Percentiles rank a stretch among this genome's conserved stretches.
Evolutionary conservation across 768 basidiomycete species (phyloP).

Genomic region (Tulasnella sp.): DNA sequence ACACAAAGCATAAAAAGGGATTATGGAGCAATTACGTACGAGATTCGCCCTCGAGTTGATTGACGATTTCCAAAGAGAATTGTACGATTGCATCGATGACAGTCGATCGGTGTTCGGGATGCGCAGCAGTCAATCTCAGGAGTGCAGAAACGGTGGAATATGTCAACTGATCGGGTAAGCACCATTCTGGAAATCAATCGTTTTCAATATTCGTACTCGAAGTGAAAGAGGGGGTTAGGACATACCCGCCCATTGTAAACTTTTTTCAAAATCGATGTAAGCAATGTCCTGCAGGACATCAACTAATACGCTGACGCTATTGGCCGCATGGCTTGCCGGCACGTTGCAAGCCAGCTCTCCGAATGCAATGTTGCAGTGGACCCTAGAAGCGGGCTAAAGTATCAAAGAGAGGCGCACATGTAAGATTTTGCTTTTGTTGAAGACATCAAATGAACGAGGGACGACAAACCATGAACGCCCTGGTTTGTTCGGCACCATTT

Average conservation of each 20-base stretch:
- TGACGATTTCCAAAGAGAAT: constrained; percentile 46
- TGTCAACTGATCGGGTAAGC: constrained; percentile 72
- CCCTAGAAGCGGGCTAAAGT: constrained; percentile 61
- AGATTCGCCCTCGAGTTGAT: constrained; percentile 38
- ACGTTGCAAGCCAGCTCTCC: constrained; percentile 62
- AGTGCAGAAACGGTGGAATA: constrained; percentile 67
- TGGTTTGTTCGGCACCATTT: no score
- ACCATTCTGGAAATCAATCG: constrained; percentile 48
- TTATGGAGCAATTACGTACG: constrained; percentile 32
- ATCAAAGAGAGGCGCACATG: no score
- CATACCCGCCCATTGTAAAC: constrained; percentile 68
- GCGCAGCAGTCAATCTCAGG: constrained; percentile 46
- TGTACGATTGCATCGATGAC: constrained; percentile 46
- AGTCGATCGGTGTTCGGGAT: constrained; percentile 36
- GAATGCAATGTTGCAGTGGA: constrained; percentile 73
- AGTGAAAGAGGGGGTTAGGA: not conserved
- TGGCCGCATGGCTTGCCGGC: constrained; percentile 41
- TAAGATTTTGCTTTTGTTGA: no score
- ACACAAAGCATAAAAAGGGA: not conserved
- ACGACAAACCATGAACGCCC: no score
- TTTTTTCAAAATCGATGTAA: constrained; percentile 61
- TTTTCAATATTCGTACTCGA: not conserved
- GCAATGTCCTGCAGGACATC: constrained; percentile 62
- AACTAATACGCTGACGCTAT: constrained; percentile 45
- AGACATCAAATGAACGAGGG: no score